These are phyloP conservation scores for Hymenoscyphus salicellus DNA, from an alignment of 2,329 filamentous ascomycete genomes.

Conservation along the genomic window DNA sequence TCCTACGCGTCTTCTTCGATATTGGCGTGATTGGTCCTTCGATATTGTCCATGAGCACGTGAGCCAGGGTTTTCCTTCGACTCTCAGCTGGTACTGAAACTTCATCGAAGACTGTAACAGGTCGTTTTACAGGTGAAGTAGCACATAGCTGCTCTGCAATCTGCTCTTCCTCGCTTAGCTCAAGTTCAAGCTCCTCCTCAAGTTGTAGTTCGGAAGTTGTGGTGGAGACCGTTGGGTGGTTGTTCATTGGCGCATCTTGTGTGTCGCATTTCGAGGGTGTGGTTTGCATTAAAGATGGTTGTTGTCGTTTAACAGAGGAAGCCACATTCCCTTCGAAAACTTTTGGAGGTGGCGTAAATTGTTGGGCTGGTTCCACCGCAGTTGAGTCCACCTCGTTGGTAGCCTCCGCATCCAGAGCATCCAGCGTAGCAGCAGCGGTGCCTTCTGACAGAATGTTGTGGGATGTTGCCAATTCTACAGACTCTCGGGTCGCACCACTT, in stretches of 20 bases:
- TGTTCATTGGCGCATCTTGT: neutral
- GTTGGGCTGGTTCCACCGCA: no score
- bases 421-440: neutral
- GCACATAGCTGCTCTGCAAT: conserved; percentile 2
- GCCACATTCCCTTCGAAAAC: no score
- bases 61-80: neutral
- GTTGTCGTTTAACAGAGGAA: no score
- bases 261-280: neutral
- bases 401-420: no score
- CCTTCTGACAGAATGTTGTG: neutral
- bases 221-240: neutral
- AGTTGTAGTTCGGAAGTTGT: neutral
- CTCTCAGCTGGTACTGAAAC: neutral
- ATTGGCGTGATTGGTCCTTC: neutral
- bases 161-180: conserved; percentile 1
- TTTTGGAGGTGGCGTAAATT: no score
- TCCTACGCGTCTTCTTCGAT: neutral
- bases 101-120: neutral
- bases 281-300: no score
- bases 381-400: no score
- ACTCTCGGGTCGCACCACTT: neutral
- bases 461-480: neutral
- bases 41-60: neutral
- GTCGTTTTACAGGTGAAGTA: neutral
- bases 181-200: neutral